Evolutionary conservation across 176 grass and related monocot genomes (phyloP), one percentile per base, ranked within the genome.

Genomic region (Juncus effusus): DNA sequence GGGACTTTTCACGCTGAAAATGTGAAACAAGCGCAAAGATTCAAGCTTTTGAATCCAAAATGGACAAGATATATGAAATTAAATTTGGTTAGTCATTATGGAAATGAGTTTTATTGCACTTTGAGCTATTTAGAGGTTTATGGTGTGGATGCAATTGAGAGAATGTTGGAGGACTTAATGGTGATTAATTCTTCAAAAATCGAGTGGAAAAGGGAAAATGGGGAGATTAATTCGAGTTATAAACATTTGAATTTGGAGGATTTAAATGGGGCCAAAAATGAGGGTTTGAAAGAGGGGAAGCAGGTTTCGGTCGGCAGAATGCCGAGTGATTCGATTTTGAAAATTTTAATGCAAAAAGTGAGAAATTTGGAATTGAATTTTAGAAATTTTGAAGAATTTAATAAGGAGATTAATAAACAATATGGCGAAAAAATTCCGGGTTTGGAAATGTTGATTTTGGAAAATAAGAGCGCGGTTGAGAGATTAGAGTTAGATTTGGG

Each of bases 281-380:
- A 59, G 66, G 35, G 58, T 36, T 12, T 59, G 19, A 64, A 77
- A 72, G 70, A 78, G 44, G 61, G 72, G n/a, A 76, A 69, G 19
- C 5, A 42, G 5, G 11, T 41, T 36, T 38, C 60, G 13, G 62
- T 68, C 11, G 74, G 82, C 12, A 79, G 92, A 59, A 72, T 78
- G 4, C 87, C 81, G 6, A 75, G 92, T 51, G 84, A 96, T 71
- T 84, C 74, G 3, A 85, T 96, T 74, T 71, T 91, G 13, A 96
- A 88, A 80, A 91, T 91, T 77, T 82, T 91, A 82, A 96, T 90
- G 81, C 81, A 96, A 67, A 91, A 91, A 28, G 64, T 86, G 44
- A 47, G 44, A 47, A 47, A 47, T 47, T 47, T 47, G 44, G 44
- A 47, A 47, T 47, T 47, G 44, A 47, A 47, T 47, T 47, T 47